Conservation (phyloP, 192 early-diverging fungal genomes). For the Geranomyces variabilis region DNA sequence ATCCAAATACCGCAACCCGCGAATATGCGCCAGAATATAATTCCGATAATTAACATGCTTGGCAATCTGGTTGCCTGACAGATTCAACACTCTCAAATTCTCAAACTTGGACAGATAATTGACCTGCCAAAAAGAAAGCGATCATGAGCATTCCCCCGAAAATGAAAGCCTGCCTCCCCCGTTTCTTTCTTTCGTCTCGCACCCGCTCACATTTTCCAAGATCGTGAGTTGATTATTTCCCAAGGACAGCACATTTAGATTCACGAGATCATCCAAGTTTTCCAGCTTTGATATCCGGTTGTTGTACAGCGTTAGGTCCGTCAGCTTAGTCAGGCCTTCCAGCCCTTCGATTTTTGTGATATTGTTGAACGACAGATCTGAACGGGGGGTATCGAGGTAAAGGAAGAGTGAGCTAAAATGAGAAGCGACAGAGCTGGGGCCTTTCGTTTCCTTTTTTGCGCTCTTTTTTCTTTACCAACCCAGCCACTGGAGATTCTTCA, state of each 20-base stretch:
- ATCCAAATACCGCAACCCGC: conserved; percentile 62
- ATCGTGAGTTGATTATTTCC: conserved; percentile 59
- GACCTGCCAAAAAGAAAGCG: conserved; percentile 42
- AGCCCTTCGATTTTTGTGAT: conserved; percentile 65
- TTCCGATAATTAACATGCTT: conserved; percentile 61
- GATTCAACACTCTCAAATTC: conserved; percentile 58
- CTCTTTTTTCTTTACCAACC: conserved; percentile 38
- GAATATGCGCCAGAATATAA: conserved; percentile 62
- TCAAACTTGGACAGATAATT: conserved; percentile 58
- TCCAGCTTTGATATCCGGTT: conserved; percentile 64
- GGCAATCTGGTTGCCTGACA: conserved; percentile 56
- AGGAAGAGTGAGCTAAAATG: neutral
- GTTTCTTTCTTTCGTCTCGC: neutral
- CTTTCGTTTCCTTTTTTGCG: neutral
- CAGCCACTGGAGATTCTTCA: conserved; percentile 64
- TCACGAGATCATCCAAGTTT: conserved; percentile 61
- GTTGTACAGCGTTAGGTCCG: conserved; percentile 67
- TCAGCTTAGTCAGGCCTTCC: conserved; percentile 56
- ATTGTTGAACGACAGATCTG: conserved; percentile 70
- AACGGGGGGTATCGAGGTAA: too few relatives aligned
- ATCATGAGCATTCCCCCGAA: too few relatives aligned
- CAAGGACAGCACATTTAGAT: conserved; percentile 60
- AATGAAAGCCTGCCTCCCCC: neutral
- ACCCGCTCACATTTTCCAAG: conserved; percentile 54
- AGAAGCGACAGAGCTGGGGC: neutral